phyloP scores from a whole-genome alignment of 768 basidiomycete genomes.

The Amanita rimosa region DNA sequence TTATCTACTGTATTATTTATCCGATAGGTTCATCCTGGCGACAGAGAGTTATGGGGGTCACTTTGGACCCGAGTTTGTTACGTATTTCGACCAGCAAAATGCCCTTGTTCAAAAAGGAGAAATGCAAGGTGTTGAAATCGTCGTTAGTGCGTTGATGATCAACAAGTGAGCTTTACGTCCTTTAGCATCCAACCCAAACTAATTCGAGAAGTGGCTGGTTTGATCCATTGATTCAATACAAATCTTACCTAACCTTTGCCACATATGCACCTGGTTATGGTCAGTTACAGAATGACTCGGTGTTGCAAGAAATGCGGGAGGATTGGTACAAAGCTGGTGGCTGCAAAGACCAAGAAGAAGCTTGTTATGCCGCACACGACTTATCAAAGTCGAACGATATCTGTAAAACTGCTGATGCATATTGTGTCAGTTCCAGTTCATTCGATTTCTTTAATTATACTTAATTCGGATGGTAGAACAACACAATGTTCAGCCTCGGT shows the following conservation, averaged over 20 bases:
- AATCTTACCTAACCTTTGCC: slow-evolving; percentile 51
- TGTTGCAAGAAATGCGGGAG: slow-evolving; percentile 34
- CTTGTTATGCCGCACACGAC: slow-evolving; percentile 46
- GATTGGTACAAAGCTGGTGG: slow-evolving; percentile 37
- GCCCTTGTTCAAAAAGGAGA: slow-evolving; percentile 30
- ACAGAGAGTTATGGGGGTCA: slow-evolving; percentile 65
- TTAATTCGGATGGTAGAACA: slow-evolving; percentile 18
- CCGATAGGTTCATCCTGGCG: slow-evolving; percentile 43
- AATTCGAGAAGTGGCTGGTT: slow-evolving; percentile 41
- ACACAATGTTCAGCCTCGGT: slow-evolving; percentile 38
- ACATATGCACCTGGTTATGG: slow-evolving; percentile 58
- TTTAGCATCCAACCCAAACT: not conserved
- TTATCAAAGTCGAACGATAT: slow-evolving; percentile 33
- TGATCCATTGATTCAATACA: slow-evolving; percentile 52
- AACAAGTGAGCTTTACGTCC: slow-evolving; percentile 32
- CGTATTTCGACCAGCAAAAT: slow-evolving; percentile 57
- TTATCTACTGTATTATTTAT: not conserved
- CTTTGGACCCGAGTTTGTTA: slow-evolving; percentile 54
- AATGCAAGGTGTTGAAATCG: slow-evolving; percentile 36
- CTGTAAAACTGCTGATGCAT: slow-evolving; percentile 39
- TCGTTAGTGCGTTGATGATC: slow-evolving; percentile 52
- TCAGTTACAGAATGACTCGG: slow-evolving; percentile 36
- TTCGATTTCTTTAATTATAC: not conserved
- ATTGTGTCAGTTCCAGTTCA: slow-evolving; percentile 32
- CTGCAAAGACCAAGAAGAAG: slow-evolving; percentile 42